A percentile compares a stretch with the other conserved stretches of the same genome.
Evolutionary conservation across 495 filamentous ascomycete species (phyloP).

Genomic region (Penicillium maclennaniae): DNA sequence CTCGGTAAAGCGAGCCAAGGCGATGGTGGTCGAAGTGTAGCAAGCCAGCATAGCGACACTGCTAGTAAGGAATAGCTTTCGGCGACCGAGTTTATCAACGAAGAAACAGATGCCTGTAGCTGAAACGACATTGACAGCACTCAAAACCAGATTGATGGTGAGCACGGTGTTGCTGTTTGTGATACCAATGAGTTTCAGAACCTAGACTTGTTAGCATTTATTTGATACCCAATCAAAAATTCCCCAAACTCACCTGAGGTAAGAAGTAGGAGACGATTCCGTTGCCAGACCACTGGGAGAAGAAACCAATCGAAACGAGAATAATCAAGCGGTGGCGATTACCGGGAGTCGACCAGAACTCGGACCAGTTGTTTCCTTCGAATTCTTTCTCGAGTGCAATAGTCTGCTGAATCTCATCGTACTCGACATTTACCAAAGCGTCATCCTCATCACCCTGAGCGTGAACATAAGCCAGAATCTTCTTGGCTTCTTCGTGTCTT

Average conservation of each 20-base stretch:
- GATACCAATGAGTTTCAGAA: slow-evolving; percentile 55
- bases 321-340: slow-evolving; percentile 59
- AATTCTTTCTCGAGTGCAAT: slow-evolving; percentile 27
- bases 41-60: slow-evolving; percentile 34
- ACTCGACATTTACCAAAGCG: slow-evolving; percentile 20
- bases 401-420: slow-evolving; percentile 21
- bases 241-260: slow-evolving; percentile 24
- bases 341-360: slow-evolving; percentile 62
- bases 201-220: slow-evolving; percentile 25
- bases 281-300: slow-evolving; percentile 44
- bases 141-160: slow-evolving; percentile 29
- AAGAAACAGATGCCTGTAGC: slow-evolving; percentile 38
- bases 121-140: slow-evolving; percentile 37
- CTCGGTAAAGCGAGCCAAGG: slow-evolving; percentile 11
- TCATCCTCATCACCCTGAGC: slow-evolving; percentile 19
- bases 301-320: slow-evolving; percentile 58
- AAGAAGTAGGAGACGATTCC: slow-evolving; percentile 41
- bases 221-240: slow-evolving; percentile 4
- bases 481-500: slow-evolving; percentile 29
- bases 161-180: slow-evolving; percentile 43
- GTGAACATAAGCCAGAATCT: slow-evolving; percentile 26
- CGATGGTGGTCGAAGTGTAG: slow-evolving; percentile 35
- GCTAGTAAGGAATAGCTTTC: slow-evolving; percentile 35
- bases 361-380: slow-evolving; percentile 31
- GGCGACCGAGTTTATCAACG: slow-evolving; percentile 37